Percentiles rank a stretch among this genome's conserved stretches.
phyloP scores from a whole-genome alignment of 129 eudicot genomes.

The Artemisia annua region DNA sequence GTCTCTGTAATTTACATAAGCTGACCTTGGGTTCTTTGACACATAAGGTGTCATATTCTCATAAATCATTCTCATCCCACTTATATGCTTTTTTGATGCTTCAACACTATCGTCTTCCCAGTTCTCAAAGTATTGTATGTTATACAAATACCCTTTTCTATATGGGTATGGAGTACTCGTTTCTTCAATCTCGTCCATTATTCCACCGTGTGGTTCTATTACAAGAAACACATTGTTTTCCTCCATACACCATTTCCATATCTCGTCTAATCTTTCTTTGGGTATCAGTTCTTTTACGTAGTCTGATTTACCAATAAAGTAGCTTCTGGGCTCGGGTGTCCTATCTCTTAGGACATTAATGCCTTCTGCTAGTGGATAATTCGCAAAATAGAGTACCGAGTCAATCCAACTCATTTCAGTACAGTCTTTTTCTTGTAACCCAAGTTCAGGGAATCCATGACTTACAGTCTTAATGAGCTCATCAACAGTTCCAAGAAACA shows the following conservation, averaged over 20 bases:
- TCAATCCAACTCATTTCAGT: conserved; percentile 11
- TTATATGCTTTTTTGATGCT: conserved; percentile 9
- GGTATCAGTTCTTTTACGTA: conserved; percentile 9
- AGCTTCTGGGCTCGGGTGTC: conserved; percentile 5
- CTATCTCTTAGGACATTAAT: conserved; percentile 11
- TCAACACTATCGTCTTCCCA: conserved; percentile 2
- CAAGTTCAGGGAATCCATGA: conserved; percentile 8
- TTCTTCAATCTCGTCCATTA: conserved; percentile 7
- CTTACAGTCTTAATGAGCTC: neutral
- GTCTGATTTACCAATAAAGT: conserved; percentile 7
- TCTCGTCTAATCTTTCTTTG: neutral
- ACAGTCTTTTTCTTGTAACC: conserved; percentile 1
- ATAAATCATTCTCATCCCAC: neutral
- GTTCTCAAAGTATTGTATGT: conserved; percentile 1
- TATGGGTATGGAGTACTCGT: neutral
- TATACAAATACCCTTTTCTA: conserved; percentile 18
- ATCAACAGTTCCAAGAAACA: conserved; percentile 4
- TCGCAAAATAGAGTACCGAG: neutral
- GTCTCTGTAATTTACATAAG: conserved; percentile 19
- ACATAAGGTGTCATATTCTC: conserved; percentile 12
- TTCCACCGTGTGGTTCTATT: conserved; percentile 18
- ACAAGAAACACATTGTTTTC: neutral
- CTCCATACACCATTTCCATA: conserved; percentile 16
- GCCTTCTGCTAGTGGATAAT: neutral
- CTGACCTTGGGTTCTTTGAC: conserved; percentile 12